Base-by-base conservation (phyloP, 1,284 basidiomycete species). In the Marasmius fiardii region DNA sequence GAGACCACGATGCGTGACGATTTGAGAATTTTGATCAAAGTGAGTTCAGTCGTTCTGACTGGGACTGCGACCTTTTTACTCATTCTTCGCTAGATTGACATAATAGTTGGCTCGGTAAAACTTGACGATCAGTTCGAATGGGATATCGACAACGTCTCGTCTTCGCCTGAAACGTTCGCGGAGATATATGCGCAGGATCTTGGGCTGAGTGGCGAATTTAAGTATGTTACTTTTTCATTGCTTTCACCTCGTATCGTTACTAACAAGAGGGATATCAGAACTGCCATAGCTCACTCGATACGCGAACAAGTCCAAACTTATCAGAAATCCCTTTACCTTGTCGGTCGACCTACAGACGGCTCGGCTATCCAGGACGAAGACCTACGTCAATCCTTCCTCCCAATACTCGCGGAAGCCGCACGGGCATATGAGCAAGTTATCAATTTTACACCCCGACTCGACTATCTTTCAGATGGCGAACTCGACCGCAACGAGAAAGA, bases 71-170 rank as follows among this genome's bases (percentile, higher is more conserved):
- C 37, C 35, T 21, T 51, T 41, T 54, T 23, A 54, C 50, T 53
- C 53, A 49, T 35, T 37, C 57, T 37, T 48, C 53, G 49, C 47
- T 62, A 95, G 92, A 81, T 99, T 59, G 97, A 99, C 72, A 94
- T 99, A 70, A 93, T 95, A 52, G 90, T 95, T 53, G 95, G 95
- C 31, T 87, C 88, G 18, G 87, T 95, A 75, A 95, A 97, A 69
- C 81, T 99, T 26, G 89, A 95, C 53, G 97, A 99, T 73, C 92
- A 95, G 66, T 97, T 99, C 67, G 97, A 99, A 69, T 99, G 97
- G 97, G 96, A 99, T 71, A 74, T 98, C 45, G 88, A 89, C 65
- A 90, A 89, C 61, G 77, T 81, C 34, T 76, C 79, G 49, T 87
- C 91, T 1, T 89, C 90, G 1, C 94, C 96, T 0, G 97, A 99